Conservation (phyloP, 1,284 basidiomycete genomes). For the Moesziomyces parantarcticus region DNA sequence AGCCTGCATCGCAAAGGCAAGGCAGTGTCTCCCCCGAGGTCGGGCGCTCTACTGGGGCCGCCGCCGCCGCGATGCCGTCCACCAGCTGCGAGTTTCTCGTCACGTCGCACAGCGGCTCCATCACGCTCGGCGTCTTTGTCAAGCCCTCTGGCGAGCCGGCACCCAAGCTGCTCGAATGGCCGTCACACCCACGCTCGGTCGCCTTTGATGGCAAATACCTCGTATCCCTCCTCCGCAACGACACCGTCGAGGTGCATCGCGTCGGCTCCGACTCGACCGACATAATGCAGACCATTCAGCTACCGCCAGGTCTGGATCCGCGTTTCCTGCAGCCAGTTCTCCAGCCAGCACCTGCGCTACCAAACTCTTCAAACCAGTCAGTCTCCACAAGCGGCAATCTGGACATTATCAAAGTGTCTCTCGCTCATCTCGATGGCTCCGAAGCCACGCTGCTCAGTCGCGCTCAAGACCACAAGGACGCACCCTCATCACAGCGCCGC, state of each 20-base stretch:
- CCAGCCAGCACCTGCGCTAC: not conserved
- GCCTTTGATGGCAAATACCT: conserved; percentile 46
- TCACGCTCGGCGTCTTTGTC: conserved; percentile 64
- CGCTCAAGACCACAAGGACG: conserved; percentile 6
- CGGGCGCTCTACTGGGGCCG: conserved; percentile 1
- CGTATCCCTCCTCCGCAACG: conserved; percentile 60
- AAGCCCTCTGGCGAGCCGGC: conserved; percentile 61
- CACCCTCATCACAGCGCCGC: conserved; percentile 6
- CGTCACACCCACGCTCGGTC: conserved; percentile 63
- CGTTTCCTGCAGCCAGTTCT: conserved; percentile 46
- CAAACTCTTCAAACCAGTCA: not conserved
- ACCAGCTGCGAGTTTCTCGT: conserved; percentile 59
- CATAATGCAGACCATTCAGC: conserved; percentile 39
- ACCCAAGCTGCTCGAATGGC: conserved; percentile 65
- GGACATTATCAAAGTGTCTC: conserved; percentile 24
- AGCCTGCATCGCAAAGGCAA: conserved; percentile 2
- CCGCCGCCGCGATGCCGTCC: not conserved
- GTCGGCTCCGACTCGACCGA: conserved; percentile 35
- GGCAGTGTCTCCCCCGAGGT: conserved; percentile 17
- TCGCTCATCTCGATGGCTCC: conserved; percentile 3
- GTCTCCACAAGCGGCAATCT: conserved; percentile 4
- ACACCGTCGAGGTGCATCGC: conserved; percentile 59
- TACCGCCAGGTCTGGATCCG: conserved; percentile 53
- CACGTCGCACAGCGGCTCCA: conserved; percentile 59
- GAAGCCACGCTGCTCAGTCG: conserved; percentile 13